Percentiles rank a stretch among this genome's conserved stretches.
Conservation (phyloP, 2,329 filamentous ascomycete species). For the Lachnellula willkommii region DNA sequence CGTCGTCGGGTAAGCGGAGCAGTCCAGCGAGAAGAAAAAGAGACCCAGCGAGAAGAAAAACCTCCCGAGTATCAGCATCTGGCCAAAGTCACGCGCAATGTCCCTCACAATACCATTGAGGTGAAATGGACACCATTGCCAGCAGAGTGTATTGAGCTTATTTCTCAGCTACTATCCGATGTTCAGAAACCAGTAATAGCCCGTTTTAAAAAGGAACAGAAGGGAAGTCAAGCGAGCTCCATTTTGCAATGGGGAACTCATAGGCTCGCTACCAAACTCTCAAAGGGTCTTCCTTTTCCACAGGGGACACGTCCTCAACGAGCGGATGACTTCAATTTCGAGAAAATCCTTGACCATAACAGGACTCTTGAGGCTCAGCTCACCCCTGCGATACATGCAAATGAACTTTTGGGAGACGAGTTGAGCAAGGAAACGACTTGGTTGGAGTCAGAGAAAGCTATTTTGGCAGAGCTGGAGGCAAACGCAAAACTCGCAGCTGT, state of each 20-base stretch:
- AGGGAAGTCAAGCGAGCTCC: conserved; percentile 41
- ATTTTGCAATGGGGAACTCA: conserved; percentile 51
- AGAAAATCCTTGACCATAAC: conserved; percentile 57
- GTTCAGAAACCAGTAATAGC: conserved; percentile 58
- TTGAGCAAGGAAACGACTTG: conserved; percentile 50
- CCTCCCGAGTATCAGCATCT: conserved; percentile 43
- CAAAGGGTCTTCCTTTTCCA: conserved; percentile 61
- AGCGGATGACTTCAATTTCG: conserved; percentile 59
- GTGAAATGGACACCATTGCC: conserved; percentile 61
- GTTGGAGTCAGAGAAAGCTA: conserved; percentile 51
- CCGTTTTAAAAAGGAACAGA: conserved; percentile 42
- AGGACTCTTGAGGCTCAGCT: conserved; percentile 52
- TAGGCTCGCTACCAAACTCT: conserved; percentile 53
- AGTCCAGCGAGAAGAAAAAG: conserved; percentile 4
- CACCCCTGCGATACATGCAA: conserved; percentile 56
- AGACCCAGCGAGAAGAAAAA: conserved; percentile 5
- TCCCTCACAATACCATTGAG: conserved; percentile 61
- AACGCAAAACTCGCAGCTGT: conserved; percentile 52
- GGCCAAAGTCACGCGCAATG: conserved; percentile 43
- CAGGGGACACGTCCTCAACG: conserved; percentile 45
- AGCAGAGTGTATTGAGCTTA: conserved; percentile 47
- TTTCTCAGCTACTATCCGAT: conserved; percentile 52
- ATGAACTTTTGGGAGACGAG: conserved; percentile 55
- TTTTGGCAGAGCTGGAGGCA: conserved; percentile 45
- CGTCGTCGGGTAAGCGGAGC: conserved; percentile 2